Base-by-base conservation (phyloP, 2,329 filamentous ascomycete species). In the Aspergillus quadricinctus region DNA sequence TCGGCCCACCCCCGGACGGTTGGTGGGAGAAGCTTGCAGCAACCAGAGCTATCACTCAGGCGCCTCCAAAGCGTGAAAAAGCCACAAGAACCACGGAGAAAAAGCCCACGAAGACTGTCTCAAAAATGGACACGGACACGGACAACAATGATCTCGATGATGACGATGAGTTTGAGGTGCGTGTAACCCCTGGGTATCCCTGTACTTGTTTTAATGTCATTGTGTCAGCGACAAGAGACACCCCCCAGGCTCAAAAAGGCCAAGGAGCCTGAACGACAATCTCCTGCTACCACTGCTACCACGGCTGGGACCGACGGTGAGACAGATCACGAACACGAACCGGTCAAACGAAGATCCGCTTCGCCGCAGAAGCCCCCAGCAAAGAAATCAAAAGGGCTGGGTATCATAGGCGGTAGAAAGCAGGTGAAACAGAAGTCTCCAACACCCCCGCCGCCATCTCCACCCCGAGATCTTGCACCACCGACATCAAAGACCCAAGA, bases 131-230 rank as follows among this genome's bases (percentile, higher is more conserved):
- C 41, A 61, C 59, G 29, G 69, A 65, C 27, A 57, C 61, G 17
- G 66, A 60, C 21, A 69, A 63, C 17, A 72, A 69, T 23, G 68
- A 69, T 25, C 71, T 69, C 54, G 72, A 73, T 14, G 72, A 69
- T 23, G 69, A 69, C 23, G 72, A 70, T 56, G 73, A 73, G 52
- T 72, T 77, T 53, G 66, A 76, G 68, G 74, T 75, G 68, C 51
- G 64, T 59, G 40, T 11, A 2, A n/a, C 19, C 41, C 10, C 17
- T 52, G 8, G 7, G 25, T 46, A 21, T 6, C 28, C 29, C 27
- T 27, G 43, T 10, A 21, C 21, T 56, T 46, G 54, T 52, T 51
- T 43, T 56, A 51, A 55, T 25, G 52, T 43, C 41, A 27, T 50
- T 29, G 21, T 57, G 23, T 54, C 56, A 75, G 73, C 69, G 66